phyloP scores from a whole-genome alignment of 2,329 filamentous ascomycete genomes.

The Metarhizium robertsii region DNA sequence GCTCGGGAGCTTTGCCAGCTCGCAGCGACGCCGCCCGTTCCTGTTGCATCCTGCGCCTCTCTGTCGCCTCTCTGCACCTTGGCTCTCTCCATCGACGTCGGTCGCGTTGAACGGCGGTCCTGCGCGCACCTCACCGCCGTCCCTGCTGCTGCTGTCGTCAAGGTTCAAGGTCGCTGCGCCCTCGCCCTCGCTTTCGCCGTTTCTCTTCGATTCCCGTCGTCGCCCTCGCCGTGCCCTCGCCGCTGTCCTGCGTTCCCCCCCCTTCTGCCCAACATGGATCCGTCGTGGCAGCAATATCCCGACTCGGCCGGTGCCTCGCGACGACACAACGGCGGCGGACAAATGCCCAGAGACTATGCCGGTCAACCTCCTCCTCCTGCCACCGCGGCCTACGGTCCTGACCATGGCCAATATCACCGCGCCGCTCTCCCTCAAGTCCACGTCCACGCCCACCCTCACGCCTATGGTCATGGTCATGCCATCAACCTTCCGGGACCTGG shows the following conservation, averaged over 20 bases:
- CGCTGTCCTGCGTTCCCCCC: constrained; percentile 6
- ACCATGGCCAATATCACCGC: constrained; percentile 58
- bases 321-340: constrained; percentile 48
- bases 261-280: constrained; percentile 34
- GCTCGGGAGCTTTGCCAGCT: constrained; percentile 7
- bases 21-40: constrained; percentile 1
- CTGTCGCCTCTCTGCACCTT: not conserved
- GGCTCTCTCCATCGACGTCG: not conserved
- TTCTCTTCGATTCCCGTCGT: not conserved
- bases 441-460: constrained; percentile 12
- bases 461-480: constrained; percentile 16
- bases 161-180: not conserved
- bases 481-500: constrained; percentile 12
- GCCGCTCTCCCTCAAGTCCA: constrained; percentile 18
- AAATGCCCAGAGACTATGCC: constrained; percentile 40
- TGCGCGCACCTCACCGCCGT: not conserved
- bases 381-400: constrained; percentile 36
- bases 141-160: constrained; percentile 2
- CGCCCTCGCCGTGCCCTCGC: constrained; percentile 7
- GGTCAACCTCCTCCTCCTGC: constrained; percentile 21
- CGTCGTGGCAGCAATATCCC: constrained; percentile 60
- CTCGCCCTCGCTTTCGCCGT: too few species aligned
- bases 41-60: not conserved
- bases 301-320: constrained; percentile 54
- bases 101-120: not conserved